These are phyloP conservation scores for Azolla pinnata DNA, from an alignment of 75 land plant genomes.

Conservation along the genomic window DNA sequence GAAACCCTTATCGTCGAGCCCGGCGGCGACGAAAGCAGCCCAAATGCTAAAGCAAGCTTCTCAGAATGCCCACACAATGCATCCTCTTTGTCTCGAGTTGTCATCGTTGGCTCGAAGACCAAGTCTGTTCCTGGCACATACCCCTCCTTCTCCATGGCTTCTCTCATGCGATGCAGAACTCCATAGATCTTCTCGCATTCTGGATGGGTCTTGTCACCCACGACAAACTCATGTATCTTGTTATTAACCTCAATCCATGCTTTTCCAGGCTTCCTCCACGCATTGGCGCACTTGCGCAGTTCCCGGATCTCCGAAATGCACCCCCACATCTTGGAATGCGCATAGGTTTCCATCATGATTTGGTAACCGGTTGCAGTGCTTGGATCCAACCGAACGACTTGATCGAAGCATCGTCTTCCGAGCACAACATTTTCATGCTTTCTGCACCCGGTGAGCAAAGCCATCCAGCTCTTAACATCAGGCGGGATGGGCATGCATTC, in stretches of 20 bases:
- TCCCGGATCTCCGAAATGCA: conserved; percentile 28
- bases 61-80: no score
- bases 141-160: no score
- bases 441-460: conserved; percentile 42
- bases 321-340: conserved; percentile 42
- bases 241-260: conserved; percentile 42
- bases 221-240: conserved; percentile 6
- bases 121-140: no score
- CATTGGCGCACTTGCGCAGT: conserved; percentile 10
- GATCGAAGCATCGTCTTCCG: conserved; percentile 26
- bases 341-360: conserved; percentile 48
- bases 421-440: conserved; percentile 23
- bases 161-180: no score
- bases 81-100: no score
- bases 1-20: no score
- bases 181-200: no score
- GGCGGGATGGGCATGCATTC: conserved; percentile 25
- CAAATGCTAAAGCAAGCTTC: no score
- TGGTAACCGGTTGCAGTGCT: conserved; percentile 32
- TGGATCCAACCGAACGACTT: conserved; percentile 27
- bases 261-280: conserved; percentile 28
- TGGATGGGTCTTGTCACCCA: no score
- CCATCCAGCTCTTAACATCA: conserved; percentile 40
- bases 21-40: no score
- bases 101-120: no score